Conservation (phyloP, 352 stramenopile species). For the Nothophytophthora sp. region DNA sequence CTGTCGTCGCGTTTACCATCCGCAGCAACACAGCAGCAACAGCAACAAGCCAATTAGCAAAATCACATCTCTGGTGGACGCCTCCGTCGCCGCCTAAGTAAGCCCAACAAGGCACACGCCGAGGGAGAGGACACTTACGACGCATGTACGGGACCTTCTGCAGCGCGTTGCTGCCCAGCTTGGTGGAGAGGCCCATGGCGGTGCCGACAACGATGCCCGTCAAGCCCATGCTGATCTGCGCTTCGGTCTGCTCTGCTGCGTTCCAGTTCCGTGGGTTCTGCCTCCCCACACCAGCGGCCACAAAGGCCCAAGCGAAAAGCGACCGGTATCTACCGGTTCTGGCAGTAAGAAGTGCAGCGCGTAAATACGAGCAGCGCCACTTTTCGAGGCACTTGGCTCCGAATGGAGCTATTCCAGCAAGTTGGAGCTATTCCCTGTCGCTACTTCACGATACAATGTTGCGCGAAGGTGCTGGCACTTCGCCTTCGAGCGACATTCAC, state of each 20-base stretch:
- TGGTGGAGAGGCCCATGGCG: slow-evolving; percentile 79
- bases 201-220: slow-evolving; percentile 66
- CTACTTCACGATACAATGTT: slow-evolving; percentile 4
- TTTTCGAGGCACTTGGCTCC: too few relatives aligned
- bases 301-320: too few relatives aligned
- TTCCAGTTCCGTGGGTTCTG: slow-evolving; percentile 26
- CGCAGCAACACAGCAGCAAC: neutral
- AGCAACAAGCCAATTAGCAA: slow-evolving; percentile 2
- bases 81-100: too few relatives aligned
- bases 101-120: neutral
- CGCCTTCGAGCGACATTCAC: slow-evolving; percentile 22
- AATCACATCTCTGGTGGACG: neutral
- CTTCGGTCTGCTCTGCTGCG: slow-evolving; percentile 7
- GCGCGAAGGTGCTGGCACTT: slow-evolving; percentile 13
- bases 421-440: slow-evolving; percentile 1
- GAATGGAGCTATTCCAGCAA: too few relatives aligned
- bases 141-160: slow-evolving; percentile 86
- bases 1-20: too few relatives aligned
- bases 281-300: slow-evolving; percentile 22
- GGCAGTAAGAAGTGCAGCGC: too few relatives aligned
- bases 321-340: too few relatives aligned
- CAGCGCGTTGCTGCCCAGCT: slow-evolving; percentile 80
- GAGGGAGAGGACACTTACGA: slow-evolving; percentile 43
- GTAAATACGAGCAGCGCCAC: too few relatives aligned
- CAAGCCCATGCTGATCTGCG: slow-evolving; percentile 56